These are phyloP conservation scores for Cladosporium sp. DNA, from an alignment of 2,329 filamentous ascomycete species.

Conservation along the genomic window DNA sequence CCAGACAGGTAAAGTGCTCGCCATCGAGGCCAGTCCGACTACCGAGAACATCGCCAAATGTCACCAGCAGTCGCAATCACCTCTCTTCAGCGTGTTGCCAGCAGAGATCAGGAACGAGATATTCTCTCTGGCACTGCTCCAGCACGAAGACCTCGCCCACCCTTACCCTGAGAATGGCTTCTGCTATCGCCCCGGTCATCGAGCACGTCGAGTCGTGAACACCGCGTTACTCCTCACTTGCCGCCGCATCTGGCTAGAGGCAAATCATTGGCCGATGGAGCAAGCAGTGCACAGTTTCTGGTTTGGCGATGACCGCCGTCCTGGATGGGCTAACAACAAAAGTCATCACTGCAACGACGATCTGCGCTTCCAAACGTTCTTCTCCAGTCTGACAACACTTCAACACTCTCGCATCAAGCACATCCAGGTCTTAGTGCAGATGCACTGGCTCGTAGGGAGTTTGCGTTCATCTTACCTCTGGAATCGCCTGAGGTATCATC, in stretches of 20 bases:
- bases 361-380: not conserved
- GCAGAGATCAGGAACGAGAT: conserved; percentile 35
- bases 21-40: not conserved
- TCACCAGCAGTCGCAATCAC: conserved; percentile 11
- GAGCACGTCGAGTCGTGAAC: conserved; percentile 20
- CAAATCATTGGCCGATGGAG: conserved; percentile 26
- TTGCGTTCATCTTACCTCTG: not conserved
- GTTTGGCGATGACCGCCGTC: conserved; percentile 9
- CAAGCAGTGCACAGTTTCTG: conserved; percentile 31
- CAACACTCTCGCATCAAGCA: not conserved
- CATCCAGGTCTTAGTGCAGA: not conserved
- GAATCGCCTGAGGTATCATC: not conserved
- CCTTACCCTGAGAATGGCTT: conserved; percentile 24
- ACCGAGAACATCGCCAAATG: not conserved
- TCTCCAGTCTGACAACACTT: not conserved
- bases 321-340: too few relatives aligned
- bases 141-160: conserved; percentile 24
- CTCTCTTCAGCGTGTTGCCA: conserved; percentile 24
- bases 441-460: not conserved
- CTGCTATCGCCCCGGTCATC: conserved; percentile 33
- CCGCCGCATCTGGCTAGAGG: conserved; percentile 34
- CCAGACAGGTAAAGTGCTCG: too few relatives aligned
- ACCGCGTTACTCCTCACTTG: conserved; percentile 33
- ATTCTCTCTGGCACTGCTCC: conserved; percentile 31
- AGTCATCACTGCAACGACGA: not conserved